These are phyloP conservation scores for Trichosporon ovoides DNA, from an alignment of 1,284 basidiomycete genomes.

Conservation along the genomic window DNA sequence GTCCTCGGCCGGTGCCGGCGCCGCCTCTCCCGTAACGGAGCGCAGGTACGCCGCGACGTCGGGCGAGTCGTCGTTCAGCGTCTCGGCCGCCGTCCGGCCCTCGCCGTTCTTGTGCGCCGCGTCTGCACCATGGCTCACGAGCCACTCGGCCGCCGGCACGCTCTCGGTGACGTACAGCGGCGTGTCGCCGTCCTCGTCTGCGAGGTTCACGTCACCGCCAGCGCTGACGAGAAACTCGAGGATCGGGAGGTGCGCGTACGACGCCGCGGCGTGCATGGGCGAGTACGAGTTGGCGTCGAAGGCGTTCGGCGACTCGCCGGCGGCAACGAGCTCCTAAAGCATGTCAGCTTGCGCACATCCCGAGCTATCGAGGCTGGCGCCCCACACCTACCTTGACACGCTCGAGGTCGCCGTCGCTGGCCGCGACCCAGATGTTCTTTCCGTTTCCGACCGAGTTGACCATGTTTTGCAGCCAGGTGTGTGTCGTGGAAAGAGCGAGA, in stretches of 20 bases:
- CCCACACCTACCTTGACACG: constrained; percentile 44
- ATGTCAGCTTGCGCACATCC: background rate
- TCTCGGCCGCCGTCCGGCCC: constrained; percentile 68
- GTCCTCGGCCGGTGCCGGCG: background rate
- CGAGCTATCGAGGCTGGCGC: background rate
- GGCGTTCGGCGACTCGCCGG: constrained; percentile 67
- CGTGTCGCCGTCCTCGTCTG: constrained; percentile 82
- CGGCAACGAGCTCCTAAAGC: constrained; percentile 51
- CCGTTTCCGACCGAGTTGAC: constrained; percentile 27
- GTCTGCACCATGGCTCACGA: constrained; percentile 74
- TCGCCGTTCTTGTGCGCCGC: constrained; percentile 61
- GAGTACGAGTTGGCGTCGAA: constrained; percentile 78
- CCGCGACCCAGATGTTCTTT: constrained; percentile 87
- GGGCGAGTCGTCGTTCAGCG: constrained; percentile 72
- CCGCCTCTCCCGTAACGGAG: constrained; percentile 47
- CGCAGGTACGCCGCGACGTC: constrained; percentile 66
- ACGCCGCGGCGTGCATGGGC: constrained; percentile 92
- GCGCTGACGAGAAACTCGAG: constrained; percentile 70
- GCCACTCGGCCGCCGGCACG: constrained; percentile 67
- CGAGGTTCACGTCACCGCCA: constrained; percentile 80
- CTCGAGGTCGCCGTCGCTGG: constrained; percentile 72
- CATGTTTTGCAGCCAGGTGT: constrained; percentile 22
- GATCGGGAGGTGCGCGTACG: constrained; percentile 72
- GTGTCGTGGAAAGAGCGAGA: background rate
- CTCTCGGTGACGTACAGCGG: constrained; percentile 86